Evolutionary conservation across 805 yeast species (phyloP), one percentile per base, ranked within the genome.

Genomic region (Monosporozyma siamensis): DNA sequence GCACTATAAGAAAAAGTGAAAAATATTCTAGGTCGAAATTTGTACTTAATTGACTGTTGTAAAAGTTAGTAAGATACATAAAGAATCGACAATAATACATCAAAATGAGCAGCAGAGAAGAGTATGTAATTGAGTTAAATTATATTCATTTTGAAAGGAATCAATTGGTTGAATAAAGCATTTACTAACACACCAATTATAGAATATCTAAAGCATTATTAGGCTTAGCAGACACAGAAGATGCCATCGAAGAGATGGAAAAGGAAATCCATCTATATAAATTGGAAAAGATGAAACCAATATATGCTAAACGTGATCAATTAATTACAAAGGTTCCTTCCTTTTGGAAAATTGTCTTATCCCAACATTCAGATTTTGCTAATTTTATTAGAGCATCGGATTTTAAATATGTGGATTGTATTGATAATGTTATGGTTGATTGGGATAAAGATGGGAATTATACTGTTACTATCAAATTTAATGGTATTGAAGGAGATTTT

Each of bases 291-390:
- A 71, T 86, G 6, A 73, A 71, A 48, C 74, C 78, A 15, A 67
- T 84, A 6, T 86, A 77, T 55, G 66, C 57, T 5, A 62, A 71
- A 44, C 69, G 97, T 51, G 69, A 84, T 20, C 66, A 53, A 6
- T 63, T 72, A n/a, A 67, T 80, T 12, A 43, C 52, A 4, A 58
- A 68, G 4, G 74, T 88, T 34, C 87, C 89, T 1, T 75, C 75
- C 48, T 88, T 90, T 61, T 90, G 97, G 97, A 81, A 83, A 53
- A 74, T 82, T 41, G 95, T 84, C 0, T 63, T 90, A 9, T 87
- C 89, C 2, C 86, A 84, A 55, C 82, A 82, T 53, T 82, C 83
- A 40, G 95, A 85, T 49, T 83, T 90, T 56, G 81, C 84, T 12
- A 95, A 88, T 48, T 86, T 75, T 58, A 67, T 89, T 15, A 71